phyloP scores from a whole-genome alignment of 805 yeast species.

The Debaryomyces hansenii region DNA sequence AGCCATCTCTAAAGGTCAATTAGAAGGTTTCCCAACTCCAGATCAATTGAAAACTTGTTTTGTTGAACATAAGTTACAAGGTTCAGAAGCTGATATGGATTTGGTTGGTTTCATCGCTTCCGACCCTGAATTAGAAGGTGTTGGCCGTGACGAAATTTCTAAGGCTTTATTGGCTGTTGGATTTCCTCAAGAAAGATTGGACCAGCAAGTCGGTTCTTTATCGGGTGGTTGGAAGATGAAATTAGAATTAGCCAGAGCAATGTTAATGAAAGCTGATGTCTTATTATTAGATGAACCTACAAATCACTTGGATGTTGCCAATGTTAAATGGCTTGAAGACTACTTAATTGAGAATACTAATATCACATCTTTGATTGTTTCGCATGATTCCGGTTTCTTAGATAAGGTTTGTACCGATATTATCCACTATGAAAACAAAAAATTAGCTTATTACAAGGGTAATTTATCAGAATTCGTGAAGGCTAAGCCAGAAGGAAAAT shows the following conservation, averaged over 20 bases:
- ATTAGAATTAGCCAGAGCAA: constrained; percentile 96
- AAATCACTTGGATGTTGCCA: constrained; percentile 92
- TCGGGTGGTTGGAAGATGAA: constrained; percentile 99
- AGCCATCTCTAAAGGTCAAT: constrained; percentile 92
- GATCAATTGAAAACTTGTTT: constrained; percentile 87
- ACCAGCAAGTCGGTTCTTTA: constrained; percentile 88
- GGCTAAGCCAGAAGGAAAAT: constrained; percentile 92
- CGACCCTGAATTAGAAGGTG: constrained; percentile 74
- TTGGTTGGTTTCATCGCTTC: constrained; percentile 83
- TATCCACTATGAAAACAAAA: constrained; percentile 93
- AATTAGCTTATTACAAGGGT: constrained; percentile 94
- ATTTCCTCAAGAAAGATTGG: constrained; percentile 84
- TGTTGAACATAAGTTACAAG: constrained; percentile 96
- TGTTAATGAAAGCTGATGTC: constrained; percentile 96
- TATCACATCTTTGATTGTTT: constrained; percentile 91
- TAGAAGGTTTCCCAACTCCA: constrained; percentile 95
- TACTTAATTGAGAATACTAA: constrained; percentile 79
- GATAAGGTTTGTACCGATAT: constrained; percentile 96
- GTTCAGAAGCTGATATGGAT: constrained; percentile 89
- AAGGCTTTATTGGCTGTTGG: constrained; percentile 82
- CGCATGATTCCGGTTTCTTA: constrained; percentile 96
- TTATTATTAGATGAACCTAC: constrained; percentile 96
- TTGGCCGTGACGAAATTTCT: constrained; percentile 70
- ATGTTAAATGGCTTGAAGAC: constrained; percentile 92
- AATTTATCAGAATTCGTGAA: constrained; percentile 89